Evolutionary conservation across 1,139 yeast species (phyloP).

Genomic region (Candida sp.): DNA sequence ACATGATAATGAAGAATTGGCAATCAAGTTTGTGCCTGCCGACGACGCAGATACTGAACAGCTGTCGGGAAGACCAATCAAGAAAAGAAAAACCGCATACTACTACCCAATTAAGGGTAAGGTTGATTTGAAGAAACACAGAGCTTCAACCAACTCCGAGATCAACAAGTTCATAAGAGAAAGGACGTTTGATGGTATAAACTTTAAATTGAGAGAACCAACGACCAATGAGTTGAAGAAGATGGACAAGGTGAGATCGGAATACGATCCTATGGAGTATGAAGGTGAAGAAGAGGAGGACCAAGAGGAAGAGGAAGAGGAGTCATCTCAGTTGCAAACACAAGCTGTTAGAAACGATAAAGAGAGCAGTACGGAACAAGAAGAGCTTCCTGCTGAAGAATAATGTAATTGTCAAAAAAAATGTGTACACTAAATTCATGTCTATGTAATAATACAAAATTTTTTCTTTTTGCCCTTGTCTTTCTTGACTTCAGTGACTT

Average conservation of each 20-base stretch:
- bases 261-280: slow-evolving; percentile 78
- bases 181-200: slow-evolving; percentile 57
- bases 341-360: slow-evolving; percentile 50
- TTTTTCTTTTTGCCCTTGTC: slow-evolving; percentile 20
- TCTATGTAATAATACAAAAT: slow-evolving; percentile 23
- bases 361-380: slow-evolving; percentile 9
- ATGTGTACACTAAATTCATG: background rate
- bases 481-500: slow-evolving; percentile 8
- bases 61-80: slow-evolving; percentile 15
- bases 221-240: slow-evolving; percentile 68
- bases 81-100: slow-evolving; percentile 62
- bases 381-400: slow-evolving; percentile 23
- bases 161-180: slow-evolving; percentile 55
- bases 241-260: slow-evolving; percentile 71
- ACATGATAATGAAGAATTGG: slow-evolving; percentile 49
- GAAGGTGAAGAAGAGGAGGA: slow-evolving; percentile 53
- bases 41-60: slow-evolving; percentile 61
- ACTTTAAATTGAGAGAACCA: slow-evolving; percentile 72
- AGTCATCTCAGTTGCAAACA: slow-evolving; percentile 34
- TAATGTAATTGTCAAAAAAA: background rate
- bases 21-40: slow-evolving; percentile 56
- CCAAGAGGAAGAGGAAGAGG: slow-evolving; percentile 24
- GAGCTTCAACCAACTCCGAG: slow-evolving; percentile 55
- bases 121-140: slow-evolving; percentile 82
- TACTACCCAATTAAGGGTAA: slow-evolving; percentile 83